Base-by-base conservation (phyloP, 352 stramenopile genomes). In the Globisporangium nunn region DNA sequence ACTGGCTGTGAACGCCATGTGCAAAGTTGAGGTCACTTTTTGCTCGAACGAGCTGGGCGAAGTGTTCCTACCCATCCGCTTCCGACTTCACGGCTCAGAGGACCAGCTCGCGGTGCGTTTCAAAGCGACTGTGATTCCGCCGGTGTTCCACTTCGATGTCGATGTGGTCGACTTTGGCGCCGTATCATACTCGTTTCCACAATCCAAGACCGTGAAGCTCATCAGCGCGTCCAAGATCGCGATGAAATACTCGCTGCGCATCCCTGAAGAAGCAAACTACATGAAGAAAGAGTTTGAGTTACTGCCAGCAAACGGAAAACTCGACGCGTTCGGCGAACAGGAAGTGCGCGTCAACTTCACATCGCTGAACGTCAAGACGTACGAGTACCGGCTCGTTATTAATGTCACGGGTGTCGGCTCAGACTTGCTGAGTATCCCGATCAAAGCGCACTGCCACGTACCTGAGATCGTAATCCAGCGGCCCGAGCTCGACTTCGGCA, bases 181-280 rank as follows among this genome's bases (percentile, higher is more conserved):
- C 8, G 81, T 98, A 1, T 91, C 87, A 35, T 98, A 94, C 61
- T 96, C 86, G 31, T 98, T 98, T 46, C 63, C 73, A 2, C 84
- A 97, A 53, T 76, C 63, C 15, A 76, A 72, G 11, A 73, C 61
- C 4, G 52, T 97, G 35, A 88, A 81, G 46, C 78, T 98, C 10
- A 72, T 91, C 49, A 98, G 98, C 64, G 95, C 95, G 8, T 97
- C 88, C 11, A 95, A 96, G 29, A 97, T 98, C 44, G 70, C 86
- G 10, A 95, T 98, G 74, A 75, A 81, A 18, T 98, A 93, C 63
- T 74, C 67, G 8, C 75, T 98, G 12, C 74, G 78, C 10, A 91
- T 98, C 37, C 91, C 93, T 1, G 88, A 98, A 61, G 94, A 98
- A 58, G 87, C 85, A 2, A 82, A 77, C 48, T 96, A 93, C 67